Percentiles rank a stretch among this genome's conserved stretches.
These are phyloP conservation scores for Aspergillus fumigatus DNA, from an alignment of 2,329 filamentous ascomycete genomes.

Conservation along the genomic window DNA sequence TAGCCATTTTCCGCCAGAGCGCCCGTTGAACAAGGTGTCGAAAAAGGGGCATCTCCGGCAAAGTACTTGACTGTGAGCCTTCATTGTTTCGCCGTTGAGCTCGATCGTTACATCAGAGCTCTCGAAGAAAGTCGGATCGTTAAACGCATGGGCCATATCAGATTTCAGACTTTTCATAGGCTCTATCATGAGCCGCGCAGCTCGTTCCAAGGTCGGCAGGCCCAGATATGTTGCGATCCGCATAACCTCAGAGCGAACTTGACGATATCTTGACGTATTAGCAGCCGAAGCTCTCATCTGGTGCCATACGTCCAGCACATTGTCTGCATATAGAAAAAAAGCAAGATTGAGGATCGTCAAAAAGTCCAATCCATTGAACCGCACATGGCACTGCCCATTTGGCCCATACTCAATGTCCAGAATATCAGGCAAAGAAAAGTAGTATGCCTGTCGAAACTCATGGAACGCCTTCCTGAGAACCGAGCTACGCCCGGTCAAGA, in stretches of 20 bases:
- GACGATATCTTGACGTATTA: slow-evolving; percentile 68
- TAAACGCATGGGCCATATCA: slow-evolving; percentile 68
- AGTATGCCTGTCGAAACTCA: slow-evolving; percentile 52
- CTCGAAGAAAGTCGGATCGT: slow-evolving; percentile 66
- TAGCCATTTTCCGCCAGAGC: slow-evolving; percentile 80
- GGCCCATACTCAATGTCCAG: slow-evolving; percentile 53
- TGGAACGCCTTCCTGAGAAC: slow-evolving; percentile 61
- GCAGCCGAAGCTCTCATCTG: slow-evolving; percentile 62
- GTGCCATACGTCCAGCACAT: slow-evolving; percentile 80
- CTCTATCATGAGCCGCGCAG: slow-evolving; percentile 68
- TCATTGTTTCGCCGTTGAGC: slow-evolving; percentile 64
- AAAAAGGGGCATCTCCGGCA: slow-evolving; percentile 91
- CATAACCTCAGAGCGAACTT: slow-evolving; percentile 82
- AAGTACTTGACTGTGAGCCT: slow-evolving; percentile 72
- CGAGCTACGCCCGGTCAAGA: slow-evolving; percentile 69
- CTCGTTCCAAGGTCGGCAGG: slow-evolving; percentile 67
- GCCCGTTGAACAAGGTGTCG: slow-evolving; percentile 80
- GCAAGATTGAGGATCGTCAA: slow-evolving; percentile 74
- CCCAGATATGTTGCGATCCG: slow-evolving; percentile 69
- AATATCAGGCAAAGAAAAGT: slow-evolving; percentile 56
- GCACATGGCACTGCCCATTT: slow-evolving; percentile 54
- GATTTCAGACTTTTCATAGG: slow-evolving; percentile 60
- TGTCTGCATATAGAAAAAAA: slow-evolving; percentile 76
- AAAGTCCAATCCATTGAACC: slow-evolving; percentile 68
- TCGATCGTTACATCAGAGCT: slow-evolving; percentile 77